Conservation (phyloP, 2,329 filamentous ascomycete genomes). For the Cadophora sp. region DNA sequence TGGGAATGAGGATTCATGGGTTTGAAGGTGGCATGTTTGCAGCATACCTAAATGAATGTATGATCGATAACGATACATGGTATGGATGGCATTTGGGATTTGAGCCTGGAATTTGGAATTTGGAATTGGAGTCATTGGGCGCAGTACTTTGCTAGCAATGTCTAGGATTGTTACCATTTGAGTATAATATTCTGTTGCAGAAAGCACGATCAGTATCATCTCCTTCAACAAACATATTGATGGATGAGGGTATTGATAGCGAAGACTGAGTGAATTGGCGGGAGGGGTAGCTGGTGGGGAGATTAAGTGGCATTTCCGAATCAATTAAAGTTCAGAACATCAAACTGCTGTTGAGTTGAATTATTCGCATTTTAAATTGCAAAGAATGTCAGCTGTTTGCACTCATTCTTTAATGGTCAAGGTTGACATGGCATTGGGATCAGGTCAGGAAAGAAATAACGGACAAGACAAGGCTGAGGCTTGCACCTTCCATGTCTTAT, state of each 20-base stretch:
- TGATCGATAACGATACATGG: neutral
- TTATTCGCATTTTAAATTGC: too few species aligned
- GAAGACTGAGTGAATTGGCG: neutral
- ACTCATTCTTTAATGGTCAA: neutral
- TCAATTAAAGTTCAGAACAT: neutral
- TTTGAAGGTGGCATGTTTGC: neutral
- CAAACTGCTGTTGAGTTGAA: neutral
- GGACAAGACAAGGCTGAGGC: conserved; percentile 11
- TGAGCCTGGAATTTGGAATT: neutral
- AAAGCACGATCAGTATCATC: too few species aligned
- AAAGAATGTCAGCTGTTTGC: neutral
- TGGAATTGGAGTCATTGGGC: neutral
- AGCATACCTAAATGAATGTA: neutral
- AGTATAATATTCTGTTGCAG: too few species aligned
- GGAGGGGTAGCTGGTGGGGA: neutral
- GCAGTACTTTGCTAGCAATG: neutral
- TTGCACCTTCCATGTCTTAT: conserved; percentile 4
- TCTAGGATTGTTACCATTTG: neutral
- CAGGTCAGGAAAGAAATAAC: too few species aligned
- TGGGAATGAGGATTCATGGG: neutral
- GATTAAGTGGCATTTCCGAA: neutral
- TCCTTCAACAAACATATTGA: too few species aligned
- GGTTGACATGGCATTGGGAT: too few species aligned
- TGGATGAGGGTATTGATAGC: neutral
- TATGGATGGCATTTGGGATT: neutral